A percentile compares a stretch with the other conserved stretches of the same genome.
Evolutionary conservation across 1,284 basidiomycete species (phyloP).

Genomic region (Leccinum angustisporum): DNA sequence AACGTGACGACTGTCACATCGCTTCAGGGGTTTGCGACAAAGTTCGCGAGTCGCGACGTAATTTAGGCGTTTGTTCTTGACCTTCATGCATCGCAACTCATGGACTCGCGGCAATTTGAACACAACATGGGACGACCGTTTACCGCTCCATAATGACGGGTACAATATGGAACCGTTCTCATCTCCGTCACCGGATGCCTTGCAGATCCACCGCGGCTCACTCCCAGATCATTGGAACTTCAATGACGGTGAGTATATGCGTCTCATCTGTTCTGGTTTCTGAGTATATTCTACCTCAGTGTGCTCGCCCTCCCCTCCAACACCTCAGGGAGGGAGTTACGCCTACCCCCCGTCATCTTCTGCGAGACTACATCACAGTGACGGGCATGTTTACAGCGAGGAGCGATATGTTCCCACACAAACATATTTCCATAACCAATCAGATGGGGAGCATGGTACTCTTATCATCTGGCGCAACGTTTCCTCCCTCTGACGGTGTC

Average conservation of each 20-base stretch:
- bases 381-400: neutral
- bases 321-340: constrained; percentile 17
- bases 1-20: constrained; percentile 19
- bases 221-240: constrained; percentile 24
- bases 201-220: constrained; percentile 4
- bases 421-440: neutral
- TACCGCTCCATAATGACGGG: neutral
- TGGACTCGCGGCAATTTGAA: neutral
- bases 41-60: neutral
- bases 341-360: constrained; percentile 7
- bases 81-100: constrained; percentile 18
- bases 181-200: constrained; percentile 12
- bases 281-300: constrained; percentile 16
- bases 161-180: constrained; percentile 1
- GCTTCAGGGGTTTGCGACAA: constrained; percentile 1
- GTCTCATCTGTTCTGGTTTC: constrained; percentile 5
- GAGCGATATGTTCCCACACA: constrained; percentile 2
- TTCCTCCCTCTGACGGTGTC: neutral
- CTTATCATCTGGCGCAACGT: neutral
- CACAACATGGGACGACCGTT: neutral
- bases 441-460: constrained; percentile 8
- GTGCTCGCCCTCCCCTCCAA: constrained; percentile 44
- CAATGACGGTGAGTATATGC: constrained; percentile 53
- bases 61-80: constrained; percentile 10
- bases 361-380: constrained; percentile 2